phyloP scores from a whole-genome alignment of 2,329 filamentous ascomycete species.

The Penicillium vulpinum region DNA sequence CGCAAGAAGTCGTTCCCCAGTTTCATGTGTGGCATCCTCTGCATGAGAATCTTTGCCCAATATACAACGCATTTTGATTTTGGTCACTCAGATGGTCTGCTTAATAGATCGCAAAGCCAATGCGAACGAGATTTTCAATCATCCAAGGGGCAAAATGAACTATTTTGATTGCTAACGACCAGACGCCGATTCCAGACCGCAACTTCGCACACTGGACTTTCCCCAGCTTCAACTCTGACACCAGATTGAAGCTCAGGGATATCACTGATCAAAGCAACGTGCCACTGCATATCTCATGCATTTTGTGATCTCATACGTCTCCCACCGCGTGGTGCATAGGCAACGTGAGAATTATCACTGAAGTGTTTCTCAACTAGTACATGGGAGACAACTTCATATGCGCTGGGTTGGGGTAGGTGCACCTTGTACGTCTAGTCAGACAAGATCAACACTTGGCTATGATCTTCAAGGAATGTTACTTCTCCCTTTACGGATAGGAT shows the following conservation, averaged over 20 bases:
- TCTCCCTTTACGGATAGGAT: constrained; percentile 18
- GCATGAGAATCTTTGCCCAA: constrained; percentile 3
- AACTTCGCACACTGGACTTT: constrained; percentile 6
- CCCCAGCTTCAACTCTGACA: neutral
- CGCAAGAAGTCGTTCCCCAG: constrained; percentile 13
- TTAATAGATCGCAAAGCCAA: neutral
- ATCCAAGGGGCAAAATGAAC: neutral
- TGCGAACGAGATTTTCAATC: neutral
- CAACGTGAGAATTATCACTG: neutral
- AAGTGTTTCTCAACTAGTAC: constrained; percentile 1
- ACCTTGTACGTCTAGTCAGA: neutral
- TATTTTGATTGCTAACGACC: neutral
- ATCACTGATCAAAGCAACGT: constrained; percentile 2
- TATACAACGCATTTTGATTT: neutral
- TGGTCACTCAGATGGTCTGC: too few species aligned
- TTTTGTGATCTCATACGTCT: constrained; percentile 15
- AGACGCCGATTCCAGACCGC: constrained; percentile 14
- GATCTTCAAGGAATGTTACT: constrained; percentile 19
- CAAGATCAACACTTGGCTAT: neutral
- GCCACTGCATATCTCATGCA: constrained; percentile 21
- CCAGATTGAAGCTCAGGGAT: neutral
- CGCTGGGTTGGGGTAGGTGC: constrained; percentile 5
- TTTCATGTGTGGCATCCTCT: constrained; percentile 1
- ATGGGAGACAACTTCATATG: neutral
- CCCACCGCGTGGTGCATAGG: constrained; percentile 12